These are phyloP conservation scores for Coemansia aciculifera DNA, from an alignment of 192 early-diverging fungal species.

Conservation along the genomic window DNA sequence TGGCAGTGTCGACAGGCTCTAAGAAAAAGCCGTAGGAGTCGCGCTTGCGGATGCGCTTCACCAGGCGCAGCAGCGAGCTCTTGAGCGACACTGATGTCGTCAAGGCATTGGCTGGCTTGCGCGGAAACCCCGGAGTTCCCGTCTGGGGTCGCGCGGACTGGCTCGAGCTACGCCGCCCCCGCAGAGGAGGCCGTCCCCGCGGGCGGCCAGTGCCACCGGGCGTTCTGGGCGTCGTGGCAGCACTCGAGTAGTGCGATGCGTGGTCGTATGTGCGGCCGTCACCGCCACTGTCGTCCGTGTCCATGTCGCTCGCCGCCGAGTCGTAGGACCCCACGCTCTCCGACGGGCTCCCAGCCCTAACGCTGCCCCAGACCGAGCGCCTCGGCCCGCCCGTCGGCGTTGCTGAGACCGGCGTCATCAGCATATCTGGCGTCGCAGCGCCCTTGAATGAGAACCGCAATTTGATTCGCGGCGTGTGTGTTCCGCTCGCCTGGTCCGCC, in stretches of 20 bases:
- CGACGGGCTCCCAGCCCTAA: slow-evolving; percentile 17
- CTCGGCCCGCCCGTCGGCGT: slow-evolving; percentile 7
- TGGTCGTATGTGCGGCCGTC: slow-evolving; percentile 32
- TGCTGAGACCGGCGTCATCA: slow-evolving; percentile 4
- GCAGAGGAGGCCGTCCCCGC: slow-evolving; percentile 45
- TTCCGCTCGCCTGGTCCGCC: slow-evolving; percentile 2
- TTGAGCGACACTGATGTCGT: slow-evolving; percentile 57
- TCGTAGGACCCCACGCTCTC: slow-evolving; percentile 18
- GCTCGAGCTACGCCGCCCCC: slow-evolving; percentile 26
- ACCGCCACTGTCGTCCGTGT: slow-evolving; percentile 36
- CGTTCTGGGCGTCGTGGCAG: background rate
- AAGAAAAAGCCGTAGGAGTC: slow-evolving; percentile 88
- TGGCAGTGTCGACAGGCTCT: slow-evolving; percentile 75
- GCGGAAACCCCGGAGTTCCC: slow-evolving; percentile 1
- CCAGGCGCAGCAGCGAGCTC: slow-evolving; percentile 61
- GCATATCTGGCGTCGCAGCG: background rate
- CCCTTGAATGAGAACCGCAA: slow-evolving; percentile 43
- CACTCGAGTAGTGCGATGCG: background rate
- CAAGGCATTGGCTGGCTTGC: slow-evolving; percentile 7
- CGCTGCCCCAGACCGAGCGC: slow-evolving; percentile 9
- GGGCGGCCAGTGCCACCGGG: slow-evolving; percentile 6
- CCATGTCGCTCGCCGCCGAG: slow-evolving; percentile 28
- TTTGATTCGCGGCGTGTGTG: slow-evolving; percentile 35
- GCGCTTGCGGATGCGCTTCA: slow-evolving; percentile 68
- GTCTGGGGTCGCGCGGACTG: slow-evolving; percentile 2